These are phyloP conservation scores for Ogataea trehalophila DNA, from an alignment of 805 yeast genomes.

Conservation along the genomic window DNA sequence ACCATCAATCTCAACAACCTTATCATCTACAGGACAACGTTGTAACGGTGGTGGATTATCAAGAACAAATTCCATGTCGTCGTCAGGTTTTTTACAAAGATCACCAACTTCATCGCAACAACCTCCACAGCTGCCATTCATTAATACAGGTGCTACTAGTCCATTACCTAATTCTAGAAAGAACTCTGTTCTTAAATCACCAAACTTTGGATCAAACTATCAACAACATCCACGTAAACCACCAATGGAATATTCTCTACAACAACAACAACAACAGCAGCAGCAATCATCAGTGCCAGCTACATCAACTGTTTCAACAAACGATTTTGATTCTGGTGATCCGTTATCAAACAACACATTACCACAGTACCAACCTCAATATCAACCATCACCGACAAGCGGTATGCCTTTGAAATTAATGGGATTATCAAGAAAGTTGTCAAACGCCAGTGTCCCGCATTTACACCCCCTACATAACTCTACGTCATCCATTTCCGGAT, in stretches of 20 bases:
- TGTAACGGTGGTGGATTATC: conserved; percentile 12
- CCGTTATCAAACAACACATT: no score
- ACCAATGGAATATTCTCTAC: background rate
- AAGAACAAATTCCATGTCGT: conserved; percentile 24
- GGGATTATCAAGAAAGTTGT: conserved; percentile 22
- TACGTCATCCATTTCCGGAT: background rate
- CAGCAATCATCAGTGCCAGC: no score
- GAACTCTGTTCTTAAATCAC: no score
- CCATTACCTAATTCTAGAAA: background rate
- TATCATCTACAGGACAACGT: conserved; percentile 26
- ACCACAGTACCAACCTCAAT: background rate
- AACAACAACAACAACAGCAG: background rate
- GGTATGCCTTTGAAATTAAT: conserved; percentile 13
- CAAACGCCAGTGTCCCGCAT: conserved; percentile 10
- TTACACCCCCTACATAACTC: conserved; percentile 2
- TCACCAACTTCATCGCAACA: background rate
- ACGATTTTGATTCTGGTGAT: no score
- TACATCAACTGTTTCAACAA: no score
- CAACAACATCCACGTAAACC: background rate
- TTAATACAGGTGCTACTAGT: conserved; percentile 19
- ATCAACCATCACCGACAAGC: background rate
- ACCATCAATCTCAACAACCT: conserved; percentile 47
- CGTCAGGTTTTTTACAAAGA: conserved; percentile 1
- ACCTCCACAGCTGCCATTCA: conserved; percentile 4
- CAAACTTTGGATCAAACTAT: background rate